Base-by-base conservation (phyloP, 2,329 filamentous ascomycete species). In the Zopfia rhizophila region DNA sequence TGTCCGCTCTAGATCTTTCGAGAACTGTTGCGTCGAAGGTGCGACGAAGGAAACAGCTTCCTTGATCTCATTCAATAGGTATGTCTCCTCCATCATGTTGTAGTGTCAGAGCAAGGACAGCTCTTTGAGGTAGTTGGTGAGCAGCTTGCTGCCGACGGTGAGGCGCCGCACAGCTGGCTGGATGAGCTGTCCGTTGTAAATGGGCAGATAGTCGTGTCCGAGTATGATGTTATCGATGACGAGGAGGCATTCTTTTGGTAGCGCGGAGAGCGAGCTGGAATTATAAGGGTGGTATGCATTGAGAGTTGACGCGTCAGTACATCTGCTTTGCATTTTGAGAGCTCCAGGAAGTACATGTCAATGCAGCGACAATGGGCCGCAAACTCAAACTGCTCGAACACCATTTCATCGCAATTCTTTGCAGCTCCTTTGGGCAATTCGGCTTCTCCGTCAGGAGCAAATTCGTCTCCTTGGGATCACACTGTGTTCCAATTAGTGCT, bases 371-470 rank as follows among this genome's bases (percentile, higher is more conserved):
- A 88, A 73, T 96, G 96, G 56, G 89, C 88, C 8, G 87, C 83
- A 72, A 99, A 99, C 2, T 90, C 90, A 75, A 94, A 99, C 68
- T 97, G 92, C 68, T 99, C 94, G 77, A 99, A 97, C 1, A 97
- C 84, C 66, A 99, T 91, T 76, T 99, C 93, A 65, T 99, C 94
- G 60, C 90, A 91, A 68, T 97, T 94, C 27, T 87, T 84, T 97
- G 91, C 53, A 99, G 75, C 10, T 86, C 85, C 1, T 88, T 86
- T 44, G 96, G 80, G 3, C 87, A 86, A 72, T 95, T 96, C 3
- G 91, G 88, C 32, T 91, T 88, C 71, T 99, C 94, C 1, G 89
- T 86, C 38, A 97, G 80, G 3, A 99, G 75, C 45, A 99, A 75
- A 35, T 91, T 87, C n/a, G 91, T 94, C 43, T 93, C 87, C 40